Base-by-base conservation (phyloP, 2,329 filamentous ascomycete species). In the Cercospora janseana region DNA sequence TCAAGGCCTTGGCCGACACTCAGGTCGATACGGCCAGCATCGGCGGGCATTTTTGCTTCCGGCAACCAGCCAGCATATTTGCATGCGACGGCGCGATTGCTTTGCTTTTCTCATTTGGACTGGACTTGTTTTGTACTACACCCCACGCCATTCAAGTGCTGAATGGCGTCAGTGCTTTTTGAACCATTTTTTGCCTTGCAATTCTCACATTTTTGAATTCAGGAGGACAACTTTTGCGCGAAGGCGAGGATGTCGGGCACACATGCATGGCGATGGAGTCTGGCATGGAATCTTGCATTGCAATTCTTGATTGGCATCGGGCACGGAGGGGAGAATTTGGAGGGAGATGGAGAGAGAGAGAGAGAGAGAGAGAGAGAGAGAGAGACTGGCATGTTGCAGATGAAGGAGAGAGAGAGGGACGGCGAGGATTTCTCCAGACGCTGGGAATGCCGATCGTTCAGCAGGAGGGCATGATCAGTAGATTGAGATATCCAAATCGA, bases 71-170 rank as follows among this genome's bases (percentile, higher is more conserved):
- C n/a, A n/a, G n/a, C n/a, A n/a, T n/a, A n/a, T n/a, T n/a, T n/a
- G n/a, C n/a, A n/a, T n/a, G n/a, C n/a, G n/a, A n/a, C n/a, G n/a
- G n/a, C n/a, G n/a, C n/a, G n/a, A n/a, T 35, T 27, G 34, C 6
- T 41, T 26, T 41, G 13, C 12, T 23, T 35, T 68, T 82, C 92
- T 52, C 37, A 44, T 49, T 41, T 16, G 10, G 8, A 37, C 18
- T 32, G 15, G 24, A 44, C 38, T 49, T 49, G 34, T 48, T 29
- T 15, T 32, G 38, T 42, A n/a, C n/a, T n/a, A n/a, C n/a, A n/a
- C n/a, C n/a, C n/a, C n/a, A n/a, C 44, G 50, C 53, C 52, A 60
- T 60, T 62, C 60, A 62, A 62, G 60, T 61, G 60, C 60, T 62
- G 60, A 62, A 60, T 62, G 55, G 60, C 57, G 55, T 51, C 27